Evolutionary conservation across 1,284 basidiomycete species (phyloP).

Genomic region (Sanghuangporus baumii): DNA sequence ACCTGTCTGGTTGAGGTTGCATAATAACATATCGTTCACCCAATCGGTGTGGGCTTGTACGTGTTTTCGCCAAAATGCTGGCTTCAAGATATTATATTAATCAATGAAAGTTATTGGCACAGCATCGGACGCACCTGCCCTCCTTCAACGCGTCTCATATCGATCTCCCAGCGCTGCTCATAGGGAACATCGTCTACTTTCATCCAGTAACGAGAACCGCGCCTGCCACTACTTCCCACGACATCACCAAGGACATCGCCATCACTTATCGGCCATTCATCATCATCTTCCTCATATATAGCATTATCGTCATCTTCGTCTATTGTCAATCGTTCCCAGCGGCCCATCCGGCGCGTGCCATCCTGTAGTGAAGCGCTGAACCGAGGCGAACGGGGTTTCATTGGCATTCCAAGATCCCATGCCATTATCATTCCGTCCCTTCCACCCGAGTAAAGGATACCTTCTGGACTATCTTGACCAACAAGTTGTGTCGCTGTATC

Average conservation of each 20-base stretch:
- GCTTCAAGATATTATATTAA: slow-evolving; percentile 28
- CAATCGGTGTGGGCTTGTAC: slow-evolving; percentile 89
- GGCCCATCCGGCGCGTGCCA: slow-evolving; percentile 29
- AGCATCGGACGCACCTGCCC: slow-evolving; percentile 39
- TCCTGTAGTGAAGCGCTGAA: not conserved
- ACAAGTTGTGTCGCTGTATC: slow-evolving; percentile 77
- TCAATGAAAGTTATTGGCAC: not conserved
- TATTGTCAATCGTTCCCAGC: slow-evolving; percentile 75
- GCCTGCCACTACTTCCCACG: slow-evolving; percentile 32
- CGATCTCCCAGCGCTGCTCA: slow-evolving; percentile 78
- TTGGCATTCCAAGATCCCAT: slow-evolving; percentile 83
- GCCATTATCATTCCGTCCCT: slow-evolving; percentile 88
- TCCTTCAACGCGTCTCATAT: slow-evolving; percentile 41
- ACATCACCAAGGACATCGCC: slow-evolving; percentile 77
- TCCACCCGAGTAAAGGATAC: slow-evolving; percentile 92
- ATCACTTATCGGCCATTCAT: slow-evolving; percentile 44
- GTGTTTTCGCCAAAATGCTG: slow-evolving; percentile 71
- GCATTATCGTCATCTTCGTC: slow-evolving; percentile 51
- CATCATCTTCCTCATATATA: slow-evolving; percentile 48
- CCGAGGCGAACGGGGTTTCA: slow-evolving; percentile 33
- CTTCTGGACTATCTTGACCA: slow-evolving; percentile 62
- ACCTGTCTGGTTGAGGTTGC: slow-evolving; percentile 90
- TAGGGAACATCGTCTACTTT: slow-evolving; percentile 44
- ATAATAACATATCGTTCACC: slow-evolving; percentile 93
- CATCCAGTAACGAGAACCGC: slow-evolving; percentile 27